Conservation (phyloP, 179 eudicot genomes). For the Silene noctiflora region DNA sequence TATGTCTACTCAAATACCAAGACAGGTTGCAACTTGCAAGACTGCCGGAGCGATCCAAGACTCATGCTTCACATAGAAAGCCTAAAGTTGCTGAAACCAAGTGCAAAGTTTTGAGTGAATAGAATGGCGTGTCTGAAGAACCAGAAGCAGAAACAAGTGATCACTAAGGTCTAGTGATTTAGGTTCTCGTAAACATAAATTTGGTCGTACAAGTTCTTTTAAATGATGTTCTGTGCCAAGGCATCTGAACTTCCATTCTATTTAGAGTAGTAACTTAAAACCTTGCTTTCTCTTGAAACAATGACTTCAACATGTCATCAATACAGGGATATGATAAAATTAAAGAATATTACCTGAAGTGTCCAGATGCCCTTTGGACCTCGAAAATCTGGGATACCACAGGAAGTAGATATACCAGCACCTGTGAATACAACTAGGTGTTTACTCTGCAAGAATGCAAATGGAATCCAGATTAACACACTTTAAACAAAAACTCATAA, state of each 20-base stretch:
- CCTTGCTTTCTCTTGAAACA: slow-evolving; percentile 1
- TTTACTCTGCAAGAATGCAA: slow-evolving; percentile 67
- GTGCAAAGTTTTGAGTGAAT: neutral
- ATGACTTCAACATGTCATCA: neutral
- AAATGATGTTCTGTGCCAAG: neutral
- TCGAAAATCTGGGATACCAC: slow-evolving; percentile 98
- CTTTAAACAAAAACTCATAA: neutral
- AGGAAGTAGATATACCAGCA: slow-evolving; percentile 98
- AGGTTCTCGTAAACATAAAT: neutral
- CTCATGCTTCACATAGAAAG: neutral
- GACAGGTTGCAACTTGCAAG: too few relatives aligned
- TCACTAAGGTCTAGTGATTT: neutral
- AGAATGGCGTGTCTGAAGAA: neutral
- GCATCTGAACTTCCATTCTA: neutral
- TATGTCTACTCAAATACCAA: too few relatives aligned
- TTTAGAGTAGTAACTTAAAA: neutral
- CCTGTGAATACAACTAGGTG: slow-evolving; percentile 95
- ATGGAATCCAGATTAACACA: neutral
- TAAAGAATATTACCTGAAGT: slow-evolving; percentile 61
- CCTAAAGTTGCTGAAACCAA: neutral
- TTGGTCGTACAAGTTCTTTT: too few relatives aligned
- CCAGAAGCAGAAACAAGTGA: neutral
- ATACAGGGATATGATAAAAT: slow-evolving; percentile 2
- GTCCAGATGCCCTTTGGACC: slow-evolving; percentile 99
- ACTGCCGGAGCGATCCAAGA: too few relatives aligned